Evolutionary conservation across 768 basidiomycete genomes (phyloP).

Genomic region (Royoungia palumana): DNA sequence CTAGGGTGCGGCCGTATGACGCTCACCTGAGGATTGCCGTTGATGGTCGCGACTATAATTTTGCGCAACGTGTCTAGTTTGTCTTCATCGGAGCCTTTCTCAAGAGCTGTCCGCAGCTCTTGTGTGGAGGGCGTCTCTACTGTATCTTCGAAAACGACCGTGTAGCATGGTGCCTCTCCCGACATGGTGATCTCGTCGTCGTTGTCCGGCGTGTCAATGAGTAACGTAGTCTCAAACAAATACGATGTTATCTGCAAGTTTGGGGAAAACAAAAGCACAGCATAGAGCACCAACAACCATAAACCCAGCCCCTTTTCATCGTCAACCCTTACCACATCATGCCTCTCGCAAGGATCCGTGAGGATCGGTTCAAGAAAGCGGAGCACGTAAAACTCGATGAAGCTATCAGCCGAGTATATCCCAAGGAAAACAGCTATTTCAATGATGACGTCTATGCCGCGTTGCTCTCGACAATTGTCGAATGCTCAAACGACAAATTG

Average conservation of each 20-base stretch:
- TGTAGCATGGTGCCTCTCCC: constrained; percentile 72
- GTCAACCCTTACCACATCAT: no score
- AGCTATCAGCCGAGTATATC: no score
- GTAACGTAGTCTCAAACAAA: constrained; percentile 2
- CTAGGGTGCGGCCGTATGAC: background rate
- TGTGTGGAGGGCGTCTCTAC: constrained; percentile 74
- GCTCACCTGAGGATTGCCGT: constrained; percentile 87
- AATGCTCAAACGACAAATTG: no score
- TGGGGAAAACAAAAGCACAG: constrained; percentile 10
- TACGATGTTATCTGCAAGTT: no score
- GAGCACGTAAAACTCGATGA: no score
- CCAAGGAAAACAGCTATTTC: no score
- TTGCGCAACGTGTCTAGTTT: constrained; percentile 94
- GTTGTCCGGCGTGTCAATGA: constrained; percentile 6
- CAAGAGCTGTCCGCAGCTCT: constrained; percentile 77
- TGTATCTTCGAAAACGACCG: constrained; percentile 69
- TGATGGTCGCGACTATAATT: constrained; percentile 91
- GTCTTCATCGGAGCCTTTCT: constrained; percentile 96
- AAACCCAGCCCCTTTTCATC: no score
- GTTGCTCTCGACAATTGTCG: no score
- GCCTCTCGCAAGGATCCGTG: no score
- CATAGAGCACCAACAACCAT: background rate
- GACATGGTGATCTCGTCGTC: constrained; percentile 19
- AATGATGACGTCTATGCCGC: no score
- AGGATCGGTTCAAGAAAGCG: no score